Conservation (phyloP, 192 early-diverging fungal genomes). For the Backusella westeae region DNA sequence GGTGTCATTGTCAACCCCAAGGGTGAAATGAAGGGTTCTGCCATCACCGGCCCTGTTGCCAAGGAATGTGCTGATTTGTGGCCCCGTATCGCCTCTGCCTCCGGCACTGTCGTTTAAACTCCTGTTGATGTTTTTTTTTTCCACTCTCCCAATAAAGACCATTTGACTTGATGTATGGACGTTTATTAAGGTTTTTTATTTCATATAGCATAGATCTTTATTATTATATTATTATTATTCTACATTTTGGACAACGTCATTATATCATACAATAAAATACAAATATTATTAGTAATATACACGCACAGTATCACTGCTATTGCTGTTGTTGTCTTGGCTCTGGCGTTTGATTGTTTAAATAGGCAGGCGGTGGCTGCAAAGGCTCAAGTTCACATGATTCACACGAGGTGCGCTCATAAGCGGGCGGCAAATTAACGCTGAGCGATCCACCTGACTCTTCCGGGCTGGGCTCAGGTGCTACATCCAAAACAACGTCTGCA, state of each 20-base stretch:
- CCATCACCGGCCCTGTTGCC: conserved; percentile 99
- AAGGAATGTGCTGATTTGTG: conserved; percentile 99
- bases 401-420: not conserved
- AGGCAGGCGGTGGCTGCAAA: conserved; percentile 4
- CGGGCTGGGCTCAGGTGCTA: not conserved
- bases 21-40: conserved; percentile 74
- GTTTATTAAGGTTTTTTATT: no score
- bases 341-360: not conserved
- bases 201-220: no score
- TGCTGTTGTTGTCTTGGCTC: not conserved
- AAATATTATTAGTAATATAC: not conserved
- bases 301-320: not conserved
- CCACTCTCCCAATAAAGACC: not conserved
- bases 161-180: not conserved
- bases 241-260: no score
- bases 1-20: conserved; percentile 97
- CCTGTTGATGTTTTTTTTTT: not conserved
- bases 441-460: not conserved
- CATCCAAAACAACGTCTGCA: conserved; percentile 6
- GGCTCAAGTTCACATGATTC: not conserved
- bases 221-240: no score
- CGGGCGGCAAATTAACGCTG: not conserved
- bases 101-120: conserved; percentile 66
- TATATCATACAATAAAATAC: not conserved
- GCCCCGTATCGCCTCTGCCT: conserved; percentile 97